These are phyloP conservation scores for Podaxis sp. DNA, from an alignment of 768 basidiomycete species.

Conservation along the genomic window DNA sequence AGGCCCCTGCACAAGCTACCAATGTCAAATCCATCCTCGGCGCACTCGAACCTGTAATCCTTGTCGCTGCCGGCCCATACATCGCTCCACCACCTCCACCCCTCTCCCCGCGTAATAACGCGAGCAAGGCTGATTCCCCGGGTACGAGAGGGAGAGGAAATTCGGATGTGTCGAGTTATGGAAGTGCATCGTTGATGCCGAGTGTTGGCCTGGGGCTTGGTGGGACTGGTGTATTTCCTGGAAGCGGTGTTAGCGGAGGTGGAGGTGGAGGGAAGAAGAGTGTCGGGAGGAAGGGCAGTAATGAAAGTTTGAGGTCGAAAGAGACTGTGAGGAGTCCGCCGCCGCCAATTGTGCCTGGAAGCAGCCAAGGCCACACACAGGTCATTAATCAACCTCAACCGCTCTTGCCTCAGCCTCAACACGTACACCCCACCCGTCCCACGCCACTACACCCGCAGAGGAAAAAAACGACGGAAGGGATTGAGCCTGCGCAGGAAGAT, in stretches of 20 bases:
- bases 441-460: not conserved
- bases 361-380: too few species aligned
- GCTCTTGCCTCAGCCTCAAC: too few species aligned
- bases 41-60: not conserved
- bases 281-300: not conserved
- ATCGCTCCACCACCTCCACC: not conserved
- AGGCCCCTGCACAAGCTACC: not conserved
- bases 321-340: not conserved
- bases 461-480: not conserved
- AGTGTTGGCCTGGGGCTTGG: not conserved
- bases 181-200: not conserved
- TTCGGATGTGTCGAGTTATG: not conserved
- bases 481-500: constrained; percentile 8
- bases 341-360: not conserved
- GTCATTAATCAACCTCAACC: too few species aligned
- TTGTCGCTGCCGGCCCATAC: not conserved
- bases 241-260: not conserved
- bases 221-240: not conserved
- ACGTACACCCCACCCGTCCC: not conserved
- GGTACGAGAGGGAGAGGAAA: not conserved
- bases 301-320: constrained; percentile 4
- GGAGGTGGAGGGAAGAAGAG: not conserved
- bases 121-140: not conserved
- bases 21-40: not conserved
- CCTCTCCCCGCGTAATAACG: not conserved